Base-by-base conservation (phyloP, 2,329 filamentous ascomycete species). In the Dryadomyces quercivorus region DNA sequence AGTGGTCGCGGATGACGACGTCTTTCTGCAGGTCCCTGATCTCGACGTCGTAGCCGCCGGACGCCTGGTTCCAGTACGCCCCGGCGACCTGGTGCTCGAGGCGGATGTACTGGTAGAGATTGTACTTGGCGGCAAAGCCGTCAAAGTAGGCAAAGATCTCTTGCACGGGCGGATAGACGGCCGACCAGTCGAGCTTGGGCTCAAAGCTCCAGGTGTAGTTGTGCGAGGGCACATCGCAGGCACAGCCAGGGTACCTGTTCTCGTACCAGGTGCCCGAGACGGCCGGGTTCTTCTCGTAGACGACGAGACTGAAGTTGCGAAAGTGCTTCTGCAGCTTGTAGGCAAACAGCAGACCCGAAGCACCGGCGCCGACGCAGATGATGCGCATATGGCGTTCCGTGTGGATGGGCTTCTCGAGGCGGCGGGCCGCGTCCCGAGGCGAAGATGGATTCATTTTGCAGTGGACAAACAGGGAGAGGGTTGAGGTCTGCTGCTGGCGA, bases 201-300 rank as follows among this genome's bases (percentile, higher is more conserved):
- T 67, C 65, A 60, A 77, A 81, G 2, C 72, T 48, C 36, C 55
- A 57, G 45, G 50, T 46, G 43, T 57, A 57, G 50, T 34, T 43
- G 48, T 62, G 61, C 5, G 61, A 59, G 2, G 62, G 62, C 20
- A 63, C 59, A 26, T 63, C 60, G 38, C 62, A 63, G 52, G 69
- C 69, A 58, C 76, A 79, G 9, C 77, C 77, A 0, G 78, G 78
- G 58, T 82, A 82, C n/a, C 71, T 67, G 61, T 81, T 81, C 62
- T 81, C 78, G 56, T 72, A 72, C 78, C 78, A 82, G 0, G 78
- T 82, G 3, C 78, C 78, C 15, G 76, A 77, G 12, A 80, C 67
- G 12, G 73, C 70, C 12, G 65, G 63, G 57, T 80, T 80, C 66
- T 80, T 80, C 59, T 81, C 77, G 60, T 78, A 80, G 45, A 79